Conservation (phyloP, 768 basidiomycete genomes). For the Rhodotorula sphaerocarpa region DNA sequence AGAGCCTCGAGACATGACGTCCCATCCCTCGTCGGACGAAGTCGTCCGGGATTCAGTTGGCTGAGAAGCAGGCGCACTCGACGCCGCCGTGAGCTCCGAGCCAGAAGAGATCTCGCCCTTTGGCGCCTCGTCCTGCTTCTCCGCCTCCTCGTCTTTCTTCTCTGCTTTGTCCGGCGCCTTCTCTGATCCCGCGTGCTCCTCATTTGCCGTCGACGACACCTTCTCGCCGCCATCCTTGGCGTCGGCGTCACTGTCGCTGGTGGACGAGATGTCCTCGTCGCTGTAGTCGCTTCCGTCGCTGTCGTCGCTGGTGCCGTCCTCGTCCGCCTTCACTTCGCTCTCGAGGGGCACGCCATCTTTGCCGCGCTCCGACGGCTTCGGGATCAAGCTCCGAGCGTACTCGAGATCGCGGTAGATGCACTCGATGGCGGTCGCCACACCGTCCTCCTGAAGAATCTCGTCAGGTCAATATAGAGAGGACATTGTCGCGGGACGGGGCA, state of each 20-base stretch:
- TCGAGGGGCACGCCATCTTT: constrained; percentile 2
- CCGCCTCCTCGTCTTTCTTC: neutral
- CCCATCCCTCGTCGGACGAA: constrained; percentile 29
- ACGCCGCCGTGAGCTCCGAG: no score
- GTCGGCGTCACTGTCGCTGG: neutral
- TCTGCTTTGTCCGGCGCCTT: neutral
- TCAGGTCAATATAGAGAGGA: no score
- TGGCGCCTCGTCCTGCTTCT: no score
- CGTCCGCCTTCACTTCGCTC: neutral
- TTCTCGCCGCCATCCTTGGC: no score
- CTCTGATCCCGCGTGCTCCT: no score
- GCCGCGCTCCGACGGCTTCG: constrained; percentile 4
- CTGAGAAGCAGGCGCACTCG: neutral
- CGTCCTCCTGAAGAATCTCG: constrained; percentile 61
- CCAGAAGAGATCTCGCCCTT: no score
- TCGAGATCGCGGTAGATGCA: constrained; percentile 93
- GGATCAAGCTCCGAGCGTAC: constrained; percentile 53
- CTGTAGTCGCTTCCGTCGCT: neutral
- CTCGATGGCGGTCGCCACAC: constrained; percentile 87
- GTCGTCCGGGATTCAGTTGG: constrained; percentile 7
- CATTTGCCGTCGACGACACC: no score
- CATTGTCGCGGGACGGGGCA: no score
- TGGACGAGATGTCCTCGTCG: neutral
- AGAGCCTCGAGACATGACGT: constrained; percentile 24
- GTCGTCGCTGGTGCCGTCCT: constrained; percentile 7